Evolutionary conservation across 108 stramenopile genomes (phyloP), one percentile per base, ranked within the genome.

Genomic region (Cyclotella baltica): DNA sequence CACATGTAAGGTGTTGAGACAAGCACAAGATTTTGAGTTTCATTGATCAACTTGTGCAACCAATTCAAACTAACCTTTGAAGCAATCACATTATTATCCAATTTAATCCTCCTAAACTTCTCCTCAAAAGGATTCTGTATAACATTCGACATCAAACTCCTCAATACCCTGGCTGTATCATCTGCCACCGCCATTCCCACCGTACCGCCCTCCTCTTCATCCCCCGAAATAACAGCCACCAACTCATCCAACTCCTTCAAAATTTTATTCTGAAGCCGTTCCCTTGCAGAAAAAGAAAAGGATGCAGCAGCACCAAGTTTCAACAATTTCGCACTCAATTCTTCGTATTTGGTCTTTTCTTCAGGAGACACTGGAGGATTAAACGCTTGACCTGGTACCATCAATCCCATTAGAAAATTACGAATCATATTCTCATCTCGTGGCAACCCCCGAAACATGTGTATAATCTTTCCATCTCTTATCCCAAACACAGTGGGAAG

Each of bases 401-500:
- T 73, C 28, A 94, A 58, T 0, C 92, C 92, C 93, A 94, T 92
- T 78, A 96, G 81, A 70, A 96, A 96, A 62, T 87, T 90, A 37
- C 88, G 76, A 70, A 96, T 77, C 69, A 76, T 81, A 20, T 86
- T 80, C 74, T 94, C 89, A 34, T 84, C 82, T 23, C 81, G 79
- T 13, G 95, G 93, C 92, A 96, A 89, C 1, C 95, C 95, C 76
- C 85, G 76, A 57, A 96, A 94, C 71, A 77, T 85, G 67, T 97
- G 83, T 40, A 90, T 50, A 57, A 97, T 91, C 67, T 87, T 88
- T 34, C 96, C 96, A 81, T 92, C 88, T 0, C 74, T 72, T 18
- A 97, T 75, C 19, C 89, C 96, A 85, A 91, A 97, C 2, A 97
- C 87, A 10, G 93, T 93, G 3, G 96, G 96, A 10, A 97, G 63